Evolutionary conservation across 202 grass and related monocot genomes (phyloP).

Genomic region (Bolboschoenoplectus hybrid): DNA sequence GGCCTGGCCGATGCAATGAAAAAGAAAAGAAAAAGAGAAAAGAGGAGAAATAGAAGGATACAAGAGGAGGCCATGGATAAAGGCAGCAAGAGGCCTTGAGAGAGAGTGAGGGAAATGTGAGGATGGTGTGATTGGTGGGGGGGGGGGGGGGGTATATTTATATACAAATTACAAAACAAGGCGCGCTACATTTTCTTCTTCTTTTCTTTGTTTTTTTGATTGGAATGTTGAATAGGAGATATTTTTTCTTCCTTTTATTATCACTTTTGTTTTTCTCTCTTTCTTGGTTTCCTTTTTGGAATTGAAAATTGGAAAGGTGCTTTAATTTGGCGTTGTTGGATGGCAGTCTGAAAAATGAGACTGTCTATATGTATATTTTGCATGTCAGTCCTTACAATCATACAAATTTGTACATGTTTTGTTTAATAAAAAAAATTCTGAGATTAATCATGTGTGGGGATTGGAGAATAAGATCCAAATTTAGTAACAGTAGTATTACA

Average conservation of each 20-base stretch:
- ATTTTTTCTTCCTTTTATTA: slow-evolving; percentile 21
- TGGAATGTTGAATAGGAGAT: slow-evolving; percentile 26
- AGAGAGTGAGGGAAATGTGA: not conserved
- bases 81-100: slow-evolving; percentile 22
- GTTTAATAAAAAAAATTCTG: not conserved
- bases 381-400: slow-evolving; percentile 6
- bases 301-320: slow-evolving; percentile 16
- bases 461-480: not conserved
- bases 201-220: not conserved
- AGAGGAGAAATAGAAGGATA: not conserved
- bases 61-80: slow-evolving; percentile 9
- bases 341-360: slow-evolving; percentile 14
- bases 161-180: not conserved
- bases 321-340: slow-evolving; percentile 27
- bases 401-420: not conserved
- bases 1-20: not conserved
- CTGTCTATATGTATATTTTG: not conserved
- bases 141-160: not conserved
- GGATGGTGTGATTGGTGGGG: too few relatives aligned
- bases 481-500: not conserved
- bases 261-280: not conserved
- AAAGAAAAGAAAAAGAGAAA: not conserved
- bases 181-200: not conserved
- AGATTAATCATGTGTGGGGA: not conserved
- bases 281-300: slow-evolving; percentile 20